Base-by-base conservation (phyloP, 176 grass and related monocot species). In the Secale cereale region DNA sequence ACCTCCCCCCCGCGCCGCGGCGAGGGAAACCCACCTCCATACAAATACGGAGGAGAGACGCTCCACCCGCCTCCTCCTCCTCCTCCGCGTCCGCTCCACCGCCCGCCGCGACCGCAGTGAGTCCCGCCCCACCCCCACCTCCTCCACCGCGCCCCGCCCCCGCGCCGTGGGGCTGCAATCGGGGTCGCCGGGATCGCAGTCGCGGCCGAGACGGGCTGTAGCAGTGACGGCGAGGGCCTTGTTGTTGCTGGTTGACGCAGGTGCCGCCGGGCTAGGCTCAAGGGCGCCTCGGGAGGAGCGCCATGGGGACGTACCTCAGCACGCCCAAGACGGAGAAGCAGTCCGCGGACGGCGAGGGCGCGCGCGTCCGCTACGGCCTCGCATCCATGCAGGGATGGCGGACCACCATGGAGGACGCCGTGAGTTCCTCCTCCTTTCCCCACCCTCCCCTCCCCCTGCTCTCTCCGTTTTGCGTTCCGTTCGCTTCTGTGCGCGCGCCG, bases 301-400 rank as follows among this genome's bases (percentile, higher is more conserved):
- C 10, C 79, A 98, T 98, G 93, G 96, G 95, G 41, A 88, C 92
- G 64, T 95, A 98, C 81, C 94, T 98, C 22, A 98, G 96, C 89
- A 98, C 89, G 78, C 93, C 96, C 37, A 98, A 94, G 86, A 98
- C 93, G 64, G 96, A 98, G 3, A 98, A 98, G 82, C 65, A 68
- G 54, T 82, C 66, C 63, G 88, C 91, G 27, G 86, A 98, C 70
- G 96, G 89, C 46, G 91, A 76, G 78, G 95, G 95, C 82, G 15
- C 50, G 4, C 86, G 31, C 59, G 83, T 95, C 73, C 87, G 86
- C 25, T 98, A 86, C 64, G 96, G 93, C 78, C 67, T 93, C 66
- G 93, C 96, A 20, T 95, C 93, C 81, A 98, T 98, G 96, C 96
- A 98, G 92, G 96, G 96, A 10, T 98, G 96, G 96, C 93, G 96